Base-by-base conservation (phyloP, 2,329 filamentous ascomycete species). In the Daldinia sp. region DNA sequence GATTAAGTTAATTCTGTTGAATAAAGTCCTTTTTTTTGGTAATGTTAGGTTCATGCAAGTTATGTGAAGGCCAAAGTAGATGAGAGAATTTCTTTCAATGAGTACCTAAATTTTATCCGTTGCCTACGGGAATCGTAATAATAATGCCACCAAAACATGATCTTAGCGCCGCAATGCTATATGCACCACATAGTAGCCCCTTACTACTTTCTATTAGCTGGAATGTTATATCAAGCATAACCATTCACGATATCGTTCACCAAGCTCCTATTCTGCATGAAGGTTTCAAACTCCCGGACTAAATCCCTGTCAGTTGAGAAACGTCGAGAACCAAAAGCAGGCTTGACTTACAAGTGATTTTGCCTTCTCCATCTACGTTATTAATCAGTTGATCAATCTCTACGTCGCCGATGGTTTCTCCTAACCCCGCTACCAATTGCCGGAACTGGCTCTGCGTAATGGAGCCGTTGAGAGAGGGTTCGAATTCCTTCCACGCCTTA, bases 281-380 rank as follows among this genome's bases (percentile, higher is more conserved):
- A 78, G 19, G 75, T 71, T 5, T 73, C 62, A 56, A 77, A 78
- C n/a, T 74, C 72, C 47, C 70, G 68, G 49, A 76, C 74, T 77
- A n/a, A 4, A 61, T 13, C 56, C 29, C 47, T 3, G 58, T 57
- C 21, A 61, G 39, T 6, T 10, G 10, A 45, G 13, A 8, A 11
- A 17, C 17, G 30, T 21, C 17, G 34, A 15, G 21, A 19, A 3
- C n/a, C 15, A 27, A 15, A 29, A 8, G 19, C 4, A 1, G 15
- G 6, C 1, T 11, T 3, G n/a, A 70, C 77, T 75, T 58, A 78
- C 77, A 78, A 45, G 67, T 73, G 43, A 78, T 71, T 56, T 75
- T 77, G 15, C 74, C 75, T 50, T 76, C 72, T 2, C 74, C 75
- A 61, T 76, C 74, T 1, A 77, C 72, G 35, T 73, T 73, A 58